phyloP scores from a whole-genome alignment of 202 grass and related monocot genomes.

The Hordeum pubiflorum region DNA sequence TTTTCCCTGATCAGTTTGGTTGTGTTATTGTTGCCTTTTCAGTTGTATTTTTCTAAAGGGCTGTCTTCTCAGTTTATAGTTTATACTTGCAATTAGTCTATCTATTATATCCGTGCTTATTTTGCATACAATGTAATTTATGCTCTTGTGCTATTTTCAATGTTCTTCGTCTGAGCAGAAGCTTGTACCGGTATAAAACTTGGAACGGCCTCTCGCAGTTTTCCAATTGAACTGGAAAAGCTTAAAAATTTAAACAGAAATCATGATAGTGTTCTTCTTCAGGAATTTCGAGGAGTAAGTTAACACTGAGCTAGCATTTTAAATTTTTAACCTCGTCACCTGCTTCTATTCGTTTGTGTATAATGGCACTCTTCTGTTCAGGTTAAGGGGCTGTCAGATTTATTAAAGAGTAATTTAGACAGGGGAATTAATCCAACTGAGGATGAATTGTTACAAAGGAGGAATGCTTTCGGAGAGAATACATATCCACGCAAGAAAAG shows the following conservation, averaged over 20 bases:
- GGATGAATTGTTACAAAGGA: conserved; percentile 59
- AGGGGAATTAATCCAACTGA: conserved; percentile 56
- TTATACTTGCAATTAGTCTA: conserved; percentile 5
- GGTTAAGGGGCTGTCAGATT: conserved; percentile 68
- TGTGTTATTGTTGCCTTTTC: not conserved
- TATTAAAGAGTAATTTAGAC: conserved; percentile 65
- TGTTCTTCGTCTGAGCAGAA: conserved; percentile 35
- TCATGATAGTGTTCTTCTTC: conserved; percentile 56
- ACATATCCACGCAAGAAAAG: conserved; percentile 97
- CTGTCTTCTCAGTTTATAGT: not conserved
- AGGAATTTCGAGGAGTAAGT: conserved; percentile 73
- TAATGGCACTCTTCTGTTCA: conserved; percentile 22
- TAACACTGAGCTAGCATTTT: conserved; percentile 21
- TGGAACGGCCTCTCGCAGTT: conserved; percentile 40
- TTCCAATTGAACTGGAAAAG: conserved; percentile 60
- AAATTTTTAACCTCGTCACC: not conserved
- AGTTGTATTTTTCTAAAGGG: not conserved
- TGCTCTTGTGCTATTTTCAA: conserved; percentile 32
- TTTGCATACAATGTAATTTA: conserved; percentile 26
- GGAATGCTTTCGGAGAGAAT: conserved; percentile 56
- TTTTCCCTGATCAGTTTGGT: not conserved
- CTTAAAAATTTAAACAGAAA: conserved; percentile 62
- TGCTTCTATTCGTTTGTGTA: not conserved
- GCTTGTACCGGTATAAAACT: conserved; percentile 40
- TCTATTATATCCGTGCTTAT: conserved; percentile 11